Percentiles rank a stretch among this genome's conserved stretches.
These are phyloP conservation scores for Fomitopsis schrenkii DNA, from an alignment of 1,284 basidiomycete species.

Conservation along the genomic window DNA sequence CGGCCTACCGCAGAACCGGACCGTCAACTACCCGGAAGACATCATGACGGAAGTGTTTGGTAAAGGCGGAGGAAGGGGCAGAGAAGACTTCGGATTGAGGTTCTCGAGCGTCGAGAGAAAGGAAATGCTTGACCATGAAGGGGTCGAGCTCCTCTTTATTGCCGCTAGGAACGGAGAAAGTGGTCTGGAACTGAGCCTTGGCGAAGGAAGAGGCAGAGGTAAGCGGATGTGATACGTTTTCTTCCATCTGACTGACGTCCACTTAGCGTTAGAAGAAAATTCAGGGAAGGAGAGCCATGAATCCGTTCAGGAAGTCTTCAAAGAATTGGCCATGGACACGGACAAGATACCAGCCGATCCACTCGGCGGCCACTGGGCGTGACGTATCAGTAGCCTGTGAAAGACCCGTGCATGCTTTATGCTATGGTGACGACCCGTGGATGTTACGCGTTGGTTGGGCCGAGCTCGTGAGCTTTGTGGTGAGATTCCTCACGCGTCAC, in stretches of 20 bases:
- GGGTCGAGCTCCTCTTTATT: conserved; percentile 57
- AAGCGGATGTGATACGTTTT: conserved; percentile 16
- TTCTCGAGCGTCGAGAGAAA: conserved; percentile 53
- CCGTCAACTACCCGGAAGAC: conserved; percentile 40
- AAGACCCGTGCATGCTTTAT: not conserved
- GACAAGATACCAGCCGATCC: conserved; percentile 45
- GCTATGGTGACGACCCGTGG: not conserved
- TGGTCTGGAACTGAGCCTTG: conserved; percentile 44
- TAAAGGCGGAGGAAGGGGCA: conserved; percentile 33
- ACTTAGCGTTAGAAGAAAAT: conserved; percentile 19
- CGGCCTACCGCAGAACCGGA: conserved; percentile 32
- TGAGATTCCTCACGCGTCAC: not conserved
- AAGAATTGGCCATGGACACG: conserved; percentile 45
- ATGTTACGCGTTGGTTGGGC: too few relatives aligned
- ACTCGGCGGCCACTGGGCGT: conserved; percentile 47
- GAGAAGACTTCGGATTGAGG: conserved; percentile 42
- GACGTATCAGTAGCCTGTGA: not conserved
- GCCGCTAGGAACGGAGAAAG: conserved; percentile 47
- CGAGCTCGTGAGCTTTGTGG: too few relatives aligned
- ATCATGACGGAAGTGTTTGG: conserved; percentile 49
- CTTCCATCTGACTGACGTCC: not conserved
- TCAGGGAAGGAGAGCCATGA: conserved; percentile 40
- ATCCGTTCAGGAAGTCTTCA: conserved; percentile 40
- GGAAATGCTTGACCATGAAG: conserved; percentile 52
- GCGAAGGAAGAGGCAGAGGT: conserved; percentile 49